Evolutionary conservation across 768 basidiomycete genomes (phyloP), one percentile per base, ranked within the genome.

Genomic region (Naganishia vaughanmartiniae): DNA sequence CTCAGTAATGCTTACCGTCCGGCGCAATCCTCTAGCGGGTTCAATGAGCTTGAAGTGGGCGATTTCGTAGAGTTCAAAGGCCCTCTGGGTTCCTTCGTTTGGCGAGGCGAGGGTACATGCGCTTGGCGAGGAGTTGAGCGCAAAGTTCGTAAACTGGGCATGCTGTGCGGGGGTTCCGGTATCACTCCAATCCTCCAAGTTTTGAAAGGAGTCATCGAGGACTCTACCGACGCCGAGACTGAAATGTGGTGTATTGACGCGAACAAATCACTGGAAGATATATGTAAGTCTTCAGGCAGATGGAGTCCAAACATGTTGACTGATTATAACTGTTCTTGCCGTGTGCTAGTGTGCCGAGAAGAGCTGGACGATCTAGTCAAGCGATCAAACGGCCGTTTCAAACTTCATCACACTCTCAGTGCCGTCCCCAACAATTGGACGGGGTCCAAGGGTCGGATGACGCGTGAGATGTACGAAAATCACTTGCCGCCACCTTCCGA

Each of bases 131-230:
- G 84, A 0, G 68, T 77, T 1, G 73, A 81, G 63, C 76, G 76
- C 24, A 75, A 74, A 15, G 77, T 85, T 21, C 76, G 76, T 28
- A 79, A 85, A 24, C 73, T 88, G 17, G 86, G 85, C 0, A 81
- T 88, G 83, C 81, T 88, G 46, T 87, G 85, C 67, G 87, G 83
- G 11, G 87, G 87, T 21, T 87, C 84, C 46, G 87, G 87, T 28
- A 85, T 88, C 63, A 87, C 87, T 0, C 87, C 87, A 0, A 86
- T 88, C 54, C 77, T 87, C 0, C 87, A 87, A 75, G 84, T 87
- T 26, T 78, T 87, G 0, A 83, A 85, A 0, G 82, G 82, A 56
- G 80, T 87, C 54, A 77, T 87, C 54, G 76, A 74, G 26, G 85
- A 87, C 68, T 24, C 60, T 0, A 58, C 69, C 17, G 83, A 85